A percentile compares a stretch with the other conserved stretches of the same genome.
Evolutionary conservation across 2,329 filamentous ascomycete genomes (phyloP).

Genomic region (Westerdykella sp.): DNA sequence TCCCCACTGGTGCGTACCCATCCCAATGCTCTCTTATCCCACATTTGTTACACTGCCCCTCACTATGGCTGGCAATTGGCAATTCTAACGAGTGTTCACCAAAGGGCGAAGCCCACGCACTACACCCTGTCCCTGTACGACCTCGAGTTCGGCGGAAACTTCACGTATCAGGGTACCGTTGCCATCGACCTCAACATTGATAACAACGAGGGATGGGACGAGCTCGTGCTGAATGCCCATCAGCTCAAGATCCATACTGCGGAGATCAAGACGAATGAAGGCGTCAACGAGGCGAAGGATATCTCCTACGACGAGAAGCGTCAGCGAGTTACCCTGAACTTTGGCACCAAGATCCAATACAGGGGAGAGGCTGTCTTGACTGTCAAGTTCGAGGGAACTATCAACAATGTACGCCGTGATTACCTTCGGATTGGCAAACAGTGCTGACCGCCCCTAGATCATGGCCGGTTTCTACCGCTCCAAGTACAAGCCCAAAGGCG

Average conservation of each 20-base stretch:
- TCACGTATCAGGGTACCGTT: constrained; percentile 81
- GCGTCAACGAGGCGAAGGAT: constrained; percentile 54
- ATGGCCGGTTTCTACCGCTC: constrained; percentile 94
- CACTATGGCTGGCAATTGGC: background rate
- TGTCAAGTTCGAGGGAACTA: constrained; percentile 70
- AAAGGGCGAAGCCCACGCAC: constrained; percentile 72
- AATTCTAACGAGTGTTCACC: constrained; percentile 11
- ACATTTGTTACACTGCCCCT: background rate
- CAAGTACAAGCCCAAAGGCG: constrained; percentile 77
- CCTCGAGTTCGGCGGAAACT: constrained; percentile 63
- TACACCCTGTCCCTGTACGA: constrained; percentile 79
- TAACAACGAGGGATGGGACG: constrained; percentile 55
- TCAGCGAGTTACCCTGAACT: constrained; percentile 74
- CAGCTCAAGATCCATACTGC: constrained; percentile 70
- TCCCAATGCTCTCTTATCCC: background rate
- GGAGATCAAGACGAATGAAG: constrained; percentile 55
- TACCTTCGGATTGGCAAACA: background rate
- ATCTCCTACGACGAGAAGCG: constrained; percentile 77
- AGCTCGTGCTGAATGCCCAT: constrained; percentile 78
- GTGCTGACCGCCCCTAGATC: constrained; percentile 15
- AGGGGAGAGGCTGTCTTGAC: constrained; percentile 60
- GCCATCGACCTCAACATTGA: constrained; percentile 70
- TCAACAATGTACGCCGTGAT: constrained; percentile 64
- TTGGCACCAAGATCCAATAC: constrained; percentile 63
- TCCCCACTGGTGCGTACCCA: constrained; percentile 36